phyloP scores from a whole-genome alignment of 345 rosid species.

The Euphorbia lathyris region DNA sequence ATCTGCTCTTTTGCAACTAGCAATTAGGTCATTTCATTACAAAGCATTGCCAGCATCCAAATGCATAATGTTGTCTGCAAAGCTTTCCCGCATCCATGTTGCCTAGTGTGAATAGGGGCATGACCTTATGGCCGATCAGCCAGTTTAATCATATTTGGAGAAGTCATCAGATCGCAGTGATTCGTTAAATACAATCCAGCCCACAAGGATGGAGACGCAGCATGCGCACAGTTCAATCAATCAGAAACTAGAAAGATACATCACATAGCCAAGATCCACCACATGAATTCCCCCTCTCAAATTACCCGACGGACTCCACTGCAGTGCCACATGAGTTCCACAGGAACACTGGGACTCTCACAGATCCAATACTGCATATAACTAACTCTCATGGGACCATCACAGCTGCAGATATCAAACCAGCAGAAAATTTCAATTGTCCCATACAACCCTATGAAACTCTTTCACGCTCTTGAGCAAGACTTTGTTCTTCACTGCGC shows the following conservation, averaged over 20 bases:
- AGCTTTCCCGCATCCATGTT: background rate
- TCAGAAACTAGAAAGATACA: background rate
- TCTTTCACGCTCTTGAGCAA: constrained; percentile 37
- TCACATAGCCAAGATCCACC: background rate
- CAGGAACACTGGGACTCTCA: background rate
- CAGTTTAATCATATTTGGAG: background rate
- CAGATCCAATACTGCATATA: constrained; percentile 6
- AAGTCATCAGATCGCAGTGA: background rate
- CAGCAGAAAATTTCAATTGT: background rate
- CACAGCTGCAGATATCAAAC: constrained; percentile 2
- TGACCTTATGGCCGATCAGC: background rate
- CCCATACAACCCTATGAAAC: constrained; percentile 32
- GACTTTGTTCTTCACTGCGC: constrained; percentile 65
- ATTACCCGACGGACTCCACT: constrained; percentile 1
- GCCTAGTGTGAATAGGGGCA: background rate
- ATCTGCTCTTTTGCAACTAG: background rate
- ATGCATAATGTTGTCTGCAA: background rate
- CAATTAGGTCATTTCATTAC: background rate
- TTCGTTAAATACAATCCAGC: constrained; percentile 1
- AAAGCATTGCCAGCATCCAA: background rate
- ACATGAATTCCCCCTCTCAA: constrained; percentile 5
- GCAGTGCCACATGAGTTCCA: background rate
- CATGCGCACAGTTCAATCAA: background rate
- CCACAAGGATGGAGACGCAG: background rate
- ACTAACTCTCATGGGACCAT: constrained; percentile 1